These are phyloP conservation scores for Penicillium parvum DNA, from an alignment of 495 filamentous ascomycete species.

Conservation along the genomic window DNA sequence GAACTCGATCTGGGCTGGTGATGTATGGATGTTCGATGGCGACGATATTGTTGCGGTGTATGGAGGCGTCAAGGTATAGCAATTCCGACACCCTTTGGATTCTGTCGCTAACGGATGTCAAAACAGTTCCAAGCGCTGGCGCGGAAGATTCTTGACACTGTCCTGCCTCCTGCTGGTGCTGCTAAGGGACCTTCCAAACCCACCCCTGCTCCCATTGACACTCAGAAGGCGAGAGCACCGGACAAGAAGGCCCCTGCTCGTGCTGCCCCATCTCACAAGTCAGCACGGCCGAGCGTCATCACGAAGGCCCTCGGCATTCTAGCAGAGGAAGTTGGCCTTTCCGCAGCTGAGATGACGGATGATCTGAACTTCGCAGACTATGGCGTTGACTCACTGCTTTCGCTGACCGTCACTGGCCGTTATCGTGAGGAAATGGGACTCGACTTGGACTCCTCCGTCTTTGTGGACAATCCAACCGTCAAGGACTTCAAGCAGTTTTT, in stretches of 20 bases:
- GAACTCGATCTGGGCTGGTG: slow-evolving; percentile 44
- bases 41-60: slow-evolving; percentile 63
- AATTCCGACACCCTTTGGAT: neutral
- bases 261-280: slow-evolving; percentile 23
- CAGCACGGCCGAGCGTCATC: slow-evolving; percentile 25
- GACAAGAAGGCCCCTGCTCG: slow-evolving; percentile 18
- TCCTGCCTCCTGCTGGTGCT: slow-evolving; percentile 56
- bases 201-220: slow-evolving; percentile 29
- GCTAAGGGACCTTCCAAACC: slow-evolving; percentile 25
- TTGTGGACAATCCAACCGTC: slow-evolving; percentile 56
- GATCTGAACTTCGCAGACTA: slow-evolving; percentile 47
- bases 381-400: slow-evolving; percentile 52
- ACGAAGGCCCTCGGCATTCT: slow-evolving; percentile 55
- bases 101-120: slow-evolving; percentile 15
- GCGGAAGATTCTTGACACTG: slow-evolving; percentile 60
- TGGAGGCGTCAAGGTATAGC: slow-evolving; percentile 56
- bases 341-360: slow-evolving; percentile 55
- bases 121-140: slow-evolving; percentile 60
- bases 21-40: slow-evolving; percentile 50
- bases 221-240: slow-evolving; percentile 38
- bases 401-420: slow-evolving; percentile 44
- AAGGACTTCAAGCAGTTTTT: slow-evolving; percentile 58
- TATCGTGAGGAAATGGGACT: slow-evolving; percentile 49
- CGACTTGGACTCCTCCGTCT: slow-evolving; percentile 49
- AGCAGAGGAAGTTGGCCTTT: slow-evolving; percentile 62